Conservation (phyloP, 805 yeast genomes). For the Clavispora carvajalis region DNA sequence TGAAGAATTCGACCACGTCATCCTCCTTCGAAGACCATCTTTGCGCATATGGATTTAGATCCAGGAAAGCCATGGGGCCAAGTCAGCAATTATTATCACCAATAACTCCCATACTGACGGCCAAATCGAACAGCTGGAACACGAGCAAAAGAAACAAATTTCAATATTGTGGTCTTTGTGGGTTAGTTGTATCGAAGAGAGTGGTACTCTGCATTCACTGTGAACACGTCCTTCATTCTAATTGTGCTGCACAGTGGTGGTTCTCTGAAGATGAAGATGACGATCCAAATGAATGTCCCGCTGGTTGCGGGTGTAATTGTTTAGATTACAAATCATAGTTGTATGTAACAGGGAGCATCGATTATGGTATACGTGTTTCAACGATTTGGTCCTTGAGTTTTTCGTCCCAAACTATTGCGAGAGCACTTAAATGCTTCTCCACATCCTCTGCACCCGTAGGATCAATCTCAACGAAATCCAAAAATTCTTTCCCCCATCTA, state of each 20-base stretch:
- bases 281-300: slow-evolving; percentile 10
- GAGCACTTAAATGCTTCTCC: slow-evolving; percentile 52
- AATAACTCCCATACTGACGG: slow-evolving; percentile 20
- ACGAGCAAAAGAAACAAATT: slow-evolving; percentile 17
- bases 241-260: slow-evolving; percentile 67
- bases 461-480: slow-evolving; percentile 54
- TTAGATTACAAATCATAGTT: slow-evolving; percentile 2
- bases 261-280: slow-evolving; percentile 1
- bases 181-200: slow-evolving; percentile 51
- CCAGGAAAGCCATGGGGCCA: slow-evolving; percentile 15
- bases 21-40: slow-evolving; percentile 12
- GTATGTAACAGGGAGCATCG: not conserved
- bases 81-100: slow-evolving; percentile 20
- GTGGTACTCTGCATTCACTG: slow-evolving; percentile 68
- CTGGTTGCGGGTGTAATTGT: slow-evolving; percentile 16
- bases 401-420: slow-evolving; percentile 67
- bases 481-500: slow-evolving; percentile 58
- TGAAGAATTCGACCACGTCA: not conserved
- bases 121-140: slow-evolving; percentile 29
- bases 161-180: slow-evolving; percentile 63
- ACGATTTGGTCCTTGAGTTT: slow-evolving; percentile 69
- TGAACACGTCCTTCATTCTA: slow-evolving; percentile 72
- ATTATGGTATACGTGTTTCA: slow-evolving; percentile 33
- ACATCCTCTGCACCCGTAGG: slow-evolving; percentile 63
- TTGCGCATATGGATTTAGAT: slow-evolving; percentile 29